phyloP scores from a whole-genome alignment of 2,329 filamentous ascomycete species.

The Emergomyces orientalis region DNA sequence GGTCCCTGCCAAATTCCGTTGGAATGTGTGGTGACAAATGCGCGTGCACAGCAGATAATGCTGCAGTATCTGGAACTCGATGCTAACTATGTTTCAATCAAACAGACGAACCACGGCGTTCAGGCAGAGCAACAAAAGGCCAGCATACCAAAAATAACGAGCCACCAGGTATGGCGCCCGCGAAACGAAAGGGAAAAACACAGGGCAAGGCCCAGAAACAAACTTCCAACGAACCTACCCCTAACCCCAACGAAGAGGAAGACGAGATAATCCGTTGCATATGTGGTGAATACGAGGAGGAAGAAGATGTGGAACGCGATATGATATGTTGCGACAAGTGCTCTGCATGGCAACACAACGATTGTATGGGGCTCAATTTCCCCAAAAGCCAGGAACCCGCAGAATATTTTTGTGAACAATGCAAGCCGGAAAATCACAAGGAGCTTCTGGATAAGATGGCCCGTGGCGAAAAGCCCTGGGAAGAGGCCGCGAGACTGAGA shows the following conservation, averaged over 20 bases:
- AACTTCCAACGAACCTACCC: constrained; percentile 39
- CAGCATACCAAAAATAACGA: constrained; percentile 87
- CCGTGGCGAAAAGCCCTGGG: constrained; percentile 80
- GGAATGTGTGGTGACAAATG: constrained; percentile 5
- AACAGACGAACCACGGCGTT: constrained; percentile 77
- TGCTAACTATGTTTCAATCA: constrained; percentile 22
- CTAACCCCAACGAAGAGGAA: constrained; percentile 40
- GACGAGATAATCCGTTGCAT: constrained; percentile 84
- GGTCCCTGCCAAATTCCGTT: constrained; percentile 2
- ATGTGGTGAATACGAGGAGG: constrained; percentile 77
- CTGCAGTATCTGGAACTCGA: constrained; percentile 7
- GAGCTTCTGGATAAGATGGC: constrained; percentile 68
- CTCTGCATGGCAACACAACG: constrained; percentile 92
- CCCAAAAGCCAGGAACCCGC: constrained; percentile 65
- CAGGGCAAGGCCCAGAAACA: constrained; percentile 39
- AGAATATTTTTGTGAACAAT: constrained; percentile 87
- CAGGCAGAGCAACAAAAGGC: constrained; percentile 91
- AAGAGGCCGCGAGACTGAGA: constrained; percentile 54
- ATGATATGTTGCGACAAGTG: constrained; percentile 97
- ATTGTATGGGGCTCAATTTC: constrained; percentile 81
- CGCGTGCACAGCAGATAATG: constrained; percentile 11
- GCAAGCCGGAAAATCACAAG: constrained; percentile 72
- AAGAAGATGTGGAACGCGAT: constrained; percentile 74
- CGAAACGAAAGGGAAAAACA: constrained; percentile 40
- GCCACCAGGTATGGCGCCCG: constrained; percentile 51